Evolutionary conservation across 2,329 filamentous ascomycete genomes (phyloP).

Genomic region (Sclerotinia borealis): DNA sequence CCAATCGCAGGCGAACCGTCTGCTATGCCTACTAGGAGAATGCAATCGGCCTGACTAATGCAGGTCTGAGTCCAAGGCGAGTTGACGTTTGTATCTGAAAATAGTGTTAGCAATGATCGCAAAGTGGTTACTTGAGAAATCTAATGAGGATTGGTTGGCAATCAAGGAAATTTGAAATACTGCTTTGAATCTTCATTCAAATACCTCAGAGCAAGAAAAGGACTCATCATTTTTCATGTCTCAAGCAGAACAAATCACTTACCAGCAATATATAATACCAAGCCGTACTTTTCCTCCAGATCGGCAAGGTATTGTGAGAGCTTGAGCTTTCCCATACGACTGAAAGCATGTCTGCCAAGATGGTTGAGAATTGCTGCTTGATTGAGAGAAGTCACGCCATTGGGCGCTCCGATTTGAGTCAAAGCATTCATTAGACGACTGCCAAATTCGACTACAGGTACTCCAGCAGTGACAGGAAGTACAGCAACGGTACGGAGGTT

Average conservation of each 20-base stretch:
- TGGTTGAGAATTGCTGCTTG: conserved; percentile 93
- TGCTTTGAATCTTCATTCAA: conserved; percentile 29
- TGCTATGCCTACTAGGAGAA: conserved; percentile 83
- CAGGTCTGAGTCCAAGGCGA: conserved; percentile 98
- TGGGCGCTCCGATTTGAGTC: conserved; percentile 79
- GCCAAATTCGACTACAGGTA: conserved; percentile 94
- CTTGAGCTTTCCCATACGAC: conserved; percentile 93
- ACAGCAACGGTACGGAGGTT: conserved; percentile 92
- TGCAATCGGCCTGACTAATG: conserved; percentile 93
- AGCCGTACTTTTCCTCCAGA: conserved; percentile 91
- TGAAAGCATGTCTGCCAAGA: conserved; percentile 92
- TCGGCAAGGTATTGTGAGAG: conserved; percentile 94
- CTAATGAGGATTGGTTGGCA: not conserved
- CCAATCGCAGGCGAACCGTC: conserved; percentile 87
- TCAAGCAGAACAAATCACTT: conserved; percentile 33
- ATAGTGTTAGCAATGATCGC: not conserved
- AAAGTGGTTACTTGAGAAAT: not conserved
- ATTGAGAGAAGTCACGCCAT: conserved; percentile 86
- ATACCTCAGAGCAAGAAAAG: conserved; percentile 24
- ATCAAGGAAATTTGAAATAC: conserved; percentile 65
- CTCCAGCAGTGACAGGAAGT: conserved; percentile 81
- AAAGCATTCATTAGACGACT: conserved; percentile 81
- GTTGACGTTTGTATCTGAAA: conserved; percentile 83
- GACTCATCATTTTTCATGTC: conserved; percentile 38
- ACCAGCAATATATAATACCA: conserved; percentile 90